A percentile compares a stretch with the other conserved stretches of the same genome.
Conservation (phyloP, 257 asterid species). For the Catharanthus roseus region DNA sequence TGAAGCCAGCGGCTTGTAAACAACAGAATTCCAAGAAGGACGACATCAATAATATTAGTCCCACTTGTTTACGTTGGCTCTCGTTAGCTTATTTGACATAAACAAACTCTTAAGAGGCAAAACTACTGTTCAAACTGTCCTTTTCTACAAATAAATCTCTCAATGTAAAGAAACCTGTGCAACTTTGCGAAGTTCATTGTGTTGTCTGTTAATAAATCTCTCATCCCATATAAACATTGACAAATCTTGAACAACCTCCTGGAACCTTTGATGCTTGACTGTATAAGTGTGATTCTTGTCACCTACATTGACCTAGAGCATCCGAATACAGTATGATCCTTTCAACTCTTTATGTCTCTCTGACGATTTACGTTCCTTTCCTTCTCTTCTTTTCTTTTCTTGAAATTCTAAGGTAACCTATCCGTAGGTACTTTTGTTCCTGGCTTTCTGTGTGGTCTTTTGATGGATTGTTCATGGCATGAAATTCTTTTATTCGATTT, state of each 20-base stretch:
- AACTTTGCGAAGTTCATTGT: neutral
- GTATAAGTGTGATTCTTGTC: neutral
- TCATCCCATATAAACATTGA: neutral
- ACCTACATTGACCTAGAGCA: neutral
- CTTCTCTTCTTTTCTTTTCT: neutral
- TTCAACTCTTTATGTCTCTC: neutral
- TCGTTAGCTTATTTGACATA: neutral
- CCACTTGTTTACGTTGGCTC: neutral
- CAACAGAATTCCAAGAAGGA: neutral
- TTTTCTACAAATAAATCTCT: neutral
- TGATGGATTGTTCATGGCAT: neutral
- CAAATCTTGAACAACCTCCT: neutral
- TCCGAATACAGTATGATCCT: neutral
- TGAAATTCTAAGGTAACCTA: neutral
- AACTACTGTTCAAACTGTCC: neutral
- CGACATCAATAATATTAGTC: neutral
- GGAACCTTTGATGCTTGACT: neutral
- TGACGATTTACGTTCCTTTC: neutral
- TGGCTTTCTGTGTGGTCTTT: neutral
- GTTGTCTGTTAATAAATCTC: too few relatives aligned
- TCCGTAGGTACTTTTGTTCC: neutral
- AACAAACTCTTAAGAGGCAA: too few relatives aligned
- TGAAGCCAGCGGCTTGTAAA: neutral
- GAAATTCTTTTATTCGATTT: neutral
- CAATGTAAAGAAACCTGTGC: neutral